These are phyloP conservation scores for Juncus inflexus DNA, from an alignment of 176 grass and related monocot species.

Conservation along the genomic window DNA sequence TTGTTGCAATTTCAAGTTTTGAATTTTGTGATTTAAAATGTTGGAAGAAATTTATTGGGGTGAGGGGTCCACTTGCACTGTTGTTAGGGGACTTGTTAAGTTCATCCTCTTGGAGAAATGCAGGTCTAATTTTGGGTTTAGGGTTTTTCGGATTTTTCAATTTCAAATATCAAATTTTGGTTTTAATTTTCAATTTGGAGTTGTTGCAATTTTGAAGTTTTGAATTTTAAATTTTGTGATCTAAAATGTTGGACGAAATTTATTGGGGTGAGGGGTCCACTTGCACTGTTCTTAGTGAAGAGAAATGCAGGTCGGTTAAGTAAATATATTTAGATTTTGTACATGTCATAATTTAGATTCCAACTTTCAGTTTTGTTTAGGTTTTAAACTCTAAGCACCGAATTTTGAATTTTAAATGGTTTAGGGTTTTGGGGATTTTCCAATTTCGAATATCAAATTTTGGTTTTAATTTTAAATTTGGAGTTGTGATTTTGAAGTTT, in stretches of 20 bases:
- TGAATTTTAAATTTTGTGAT: too few species aligned
- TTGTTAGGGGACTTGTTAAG: constrained; percentile 90
- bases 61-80: constrained; percentile 65
- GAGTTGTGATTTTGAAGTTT: too few species aligned
- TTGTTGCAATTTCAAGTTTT: too few species aligned
- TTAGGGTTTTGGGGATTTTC: neutral
- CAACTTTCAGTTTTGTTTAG: too few species aligned
- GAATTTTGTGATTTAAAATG: too few species aligned
- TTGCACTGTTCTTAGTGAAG: constrained; percentile 88
- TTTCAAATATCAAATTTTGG: neutral
- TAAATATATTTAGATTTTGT: too few species aligned
- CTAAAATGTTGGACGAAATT: constrained; percentile 55
- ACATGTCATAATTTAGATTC: too few species aligned
- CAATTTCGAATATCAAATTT: neutral
- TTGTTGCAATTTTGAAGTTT: too few species aligned
- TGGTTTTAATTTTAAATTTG: neutral
- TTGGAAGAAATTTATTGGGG: constrained; percentile 94
- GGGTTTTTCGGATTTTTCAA: neutral
- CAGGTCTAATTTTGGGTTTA: constrained; percentile 37
- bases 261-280: constrained; percentile 81
- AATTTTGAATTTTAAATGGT: too few species aligned
- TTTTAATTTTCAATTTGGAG: neutral
- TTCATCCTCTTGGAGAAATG: constrained; percentile 88
- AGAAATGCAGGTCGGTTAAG: constrained; percentile 75
- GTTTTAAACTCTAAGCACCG: too few species aligned